Evolutionary conservation across 2,329 filamentous ascomycete genomes (phyloP).

Genomic region (Colletotrichum caudatum): DNA sequence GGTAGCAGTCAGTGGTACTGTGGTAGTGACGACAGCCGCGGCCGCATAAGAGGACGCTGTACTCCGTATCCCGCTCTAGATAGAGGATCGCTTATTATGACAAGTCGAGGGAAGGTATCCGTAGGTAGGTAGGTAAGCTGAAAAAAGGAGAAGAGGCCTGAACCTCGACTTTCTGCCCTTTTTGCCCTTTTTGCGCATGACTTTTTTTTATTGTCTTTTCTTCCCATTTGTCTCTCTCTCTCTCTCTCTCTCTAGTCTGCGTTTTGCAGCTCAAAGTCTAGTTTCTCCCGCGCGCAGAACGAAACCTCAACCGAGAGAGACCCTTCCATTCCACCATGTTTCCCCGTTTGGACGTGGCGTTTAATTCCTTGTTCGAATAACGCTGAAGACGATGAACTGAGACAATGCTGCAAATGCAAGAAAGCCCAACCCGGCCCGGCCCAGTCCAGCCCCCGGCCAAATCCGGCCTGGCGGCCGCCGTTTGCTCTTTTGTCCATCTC

Average conservation of each 20-base stretch:
- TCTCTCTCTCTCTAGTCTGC: no score
- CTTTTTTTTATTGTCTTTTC: not conserved
- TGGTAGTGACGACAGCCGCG: no score
- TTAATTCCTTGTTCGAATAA: not conserved
- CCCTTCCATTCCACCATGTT: not conserved
- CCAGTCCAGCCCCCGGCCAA: not conserved
- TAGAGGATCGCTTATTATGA: not conserved
- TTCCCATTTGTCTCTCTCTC: not conserved
- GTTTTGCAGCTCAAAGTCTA: not conserved
- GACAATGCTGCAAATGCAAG: conserved; percentile 18
- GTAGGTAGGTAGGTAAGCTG: not conserved
- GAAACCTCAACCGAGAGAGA: not conserved
- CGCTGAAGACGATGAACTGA: conserved; percentile 21
- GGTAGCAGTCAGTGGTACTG: not conserved
- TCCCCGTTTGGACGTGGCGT: conserved; percentile 23
- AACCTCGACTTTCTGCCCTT: conserved; percentile 11
- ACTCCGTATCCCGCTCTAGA: conserved; percentile 6
- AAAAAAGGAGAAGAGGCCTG: not conserved
- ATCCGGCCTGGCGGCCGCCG: not conserved
- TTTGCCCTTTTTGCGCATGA: not conserved
- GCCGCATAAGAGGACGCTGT: no score
- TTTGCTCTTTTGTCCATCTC: not conserved
- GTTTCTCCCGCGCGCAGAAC: conserved; percentile 4
- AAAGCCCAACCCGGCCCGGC: not conserved
- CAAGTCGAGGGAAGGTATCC: no score